Evolutionary conservation across 2,329 filamentous ascomycete genomes (phyloP), one percentile per base, ranked within the genome.

Genomic region (Xylariomycetidae sp.): DNA sequence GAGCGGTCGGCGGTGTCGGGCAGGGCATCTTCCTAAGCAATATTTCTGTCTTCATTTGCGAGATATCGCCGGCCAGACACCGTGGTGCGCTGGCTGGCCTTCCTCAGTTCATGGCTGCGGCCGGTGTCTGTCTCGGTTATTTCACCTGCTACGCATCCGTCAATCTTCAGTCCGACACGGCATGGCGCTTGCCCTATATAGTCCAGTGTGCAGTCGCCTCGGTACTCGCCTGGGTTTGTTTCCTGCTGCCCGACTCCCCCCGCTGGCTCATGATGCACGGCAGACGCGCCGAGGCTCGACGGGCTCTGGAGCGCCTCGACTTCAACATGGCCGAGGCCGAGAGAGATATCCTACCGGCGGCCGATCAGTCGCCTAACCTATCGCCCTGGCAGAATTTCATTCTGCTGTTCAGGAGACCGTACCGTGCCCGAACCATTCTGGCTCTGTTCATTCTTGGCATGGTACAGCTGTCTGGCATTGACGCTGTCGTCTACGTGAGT

Each of bases 381-480:
- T 51, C 54, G 3, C 44, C 38, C 2, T 54, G 53, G 56, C 56
- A 57, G 29, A 50, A 52, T 30, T 54, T 60, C 14, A 14, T 36
- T 6, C 33, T 61, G n/a, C 34, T 62, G 3, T 63, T 63, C 37
- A 44, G 49, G 8, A 57, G 59, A 28, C 62, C 64, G 9, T 69
- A 69, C 11, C 40, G 49, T 10, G 57, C 57, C 4, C 61, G 66
- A 3, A 77, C 72, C 0, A 51, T 64, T 0, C 54, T 80, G 13
- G 75, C 67, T 1, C 59, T 50, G 28, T 52, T 52, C 18, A 43
- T 52, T 4, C 67, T 81, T 50, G 68, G 63, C 2, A 75, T 79
- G 64, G 66, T 75, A 19, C 78, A 82, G 44, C 56, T 81, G 0
- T 72, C 64, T 17, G 77, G 78, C 0, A 81, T 82, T 31, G 78